Evolutionary conservation across 495 filamentous ascomycete genomes (phyloP).

Genomic region (Penicillium goetzii): DNA sequence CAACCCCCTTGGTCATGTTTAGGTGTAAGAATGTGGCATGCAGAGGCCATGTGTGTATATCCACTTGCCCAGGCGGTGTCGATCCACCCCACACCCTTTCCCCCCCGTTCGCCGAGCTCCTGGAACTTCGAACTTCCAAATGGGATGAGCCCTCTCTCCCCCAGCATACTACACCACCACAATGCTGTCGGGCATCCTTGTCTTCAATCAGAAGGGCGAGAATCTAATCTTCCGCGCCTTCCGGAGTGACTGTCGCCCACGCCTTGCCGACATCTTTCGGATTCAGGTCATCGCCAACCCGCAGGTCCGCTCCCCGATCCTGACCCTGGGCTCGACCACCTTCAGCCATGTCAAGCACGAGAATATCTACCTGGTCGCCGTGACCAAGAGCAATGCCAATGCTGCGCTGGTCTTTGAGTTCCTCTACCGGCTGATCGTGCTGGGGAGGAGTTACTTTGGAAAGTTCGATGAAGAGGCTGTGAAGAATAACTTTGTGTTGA

Average conservation of each 20-base stretch:
- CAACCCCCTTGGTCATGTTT: too few species aligned
- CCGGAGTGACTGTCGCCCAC: conserved; percentile 94
- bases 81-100: conserved; percentile 35
- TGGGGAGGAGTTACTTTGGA: conserved; percentile 96
- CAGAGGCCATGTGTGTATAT: not conserved
- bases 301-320: conserved; percentile 94
- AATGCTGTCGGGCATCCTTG: conserved; percentile 94
- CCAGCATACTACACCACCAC: conserved; percentile 33
- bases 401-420: conserved; percentile 98
- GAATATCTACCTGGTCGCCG: conserved; percentile 97
- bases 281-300: conserved; percentile 99
- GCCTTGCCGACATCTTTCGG: conserved; percentile 97
- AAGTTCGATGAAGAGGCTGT: conserved; percentile 99
- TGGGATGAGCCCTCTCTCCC: conserved; percentile 19
- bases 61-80: conserved; percentile 31
- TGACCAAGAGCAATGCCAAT: conserved; percentile 99
- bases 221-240: conserved; percentile 99
- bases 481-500: conserved; percentile 99
- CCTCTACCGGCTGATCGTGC: conserved; percentile 83
- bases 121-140: conserved; percentile 18
- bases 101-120: conserved; percentile 29
- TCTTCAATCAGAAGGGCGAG: conserved; percentile 99
- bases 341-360: conserved; percentile 99
- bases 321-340: conserved; percentile 95
- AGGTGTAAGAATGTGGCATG: not conserved